phyloP scores from a whole-genome alignment of 2,329 filamentous ascomycete genomes.

The Exophiala lecanii-corni region DNA sequence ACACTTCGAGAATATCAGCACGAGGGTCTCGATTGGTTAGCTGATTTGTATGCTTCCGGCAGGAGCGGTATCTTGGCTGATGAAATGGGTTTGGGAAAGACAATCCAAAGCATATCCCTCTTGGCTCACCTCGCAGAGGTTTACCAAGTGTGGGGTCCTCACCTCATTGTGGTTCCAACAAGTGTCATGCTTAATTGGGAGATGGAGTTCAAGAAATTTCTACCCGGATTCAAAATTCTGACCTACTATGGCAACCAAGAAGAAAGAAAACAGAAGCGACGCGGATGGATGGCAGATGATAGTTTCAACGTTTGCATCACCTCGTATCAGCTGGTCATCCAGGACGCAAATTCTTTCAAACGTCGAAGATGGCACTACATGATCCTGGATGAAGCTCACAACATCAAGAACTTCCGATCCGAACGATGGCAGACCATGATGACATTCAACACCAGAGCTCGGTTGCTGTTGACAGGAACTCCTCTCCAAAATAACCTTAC shows the following conservation, averaged over 20 bases:
- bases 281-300: slow-evolving; percentile 89
- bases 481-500: slow-evolving; percentile 95
- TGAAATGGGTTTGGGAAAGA: slow-evolving; percentile 98
- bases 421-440: slow-evolving; percentile 94
- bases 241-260: slow-evolving; percentile 95
- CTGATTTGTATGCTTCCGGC: slow-evolving; percentile 82
- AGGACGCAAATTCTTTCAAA: slow-evolving; percentile 91
- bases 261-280: slow-evolving; percentile 83
- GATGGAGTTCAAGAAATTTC: slow-evolving; percentile 99
- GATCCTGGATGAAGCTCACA: slow-evolving; percentile 96
- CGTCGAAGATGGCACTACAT: slow-evolving; percentile 94
- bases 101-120: slow-evolving; percentile 93
- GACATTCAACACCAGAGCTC: slow-evolving; percentile 83
- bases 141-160: slow-evolving; percentile 90
- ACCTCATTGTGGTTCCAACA: slow-evolving; percentile 92
- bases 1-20: slow-evolving; percentile 94
- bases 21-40: slow-evolving; percentile 94
- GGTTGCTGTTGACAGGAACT: slow-evolving; percentile 86
- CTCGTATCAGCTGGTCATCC: slow-evolving; percentile 91
- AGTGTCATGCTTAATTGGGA: slow-evolving; percentile 99
- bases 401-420: slow-evolving; percentile 99
- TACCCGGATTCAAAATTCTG: slow-evolving; percentile 94
- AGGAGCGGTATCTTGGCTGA: slow-evolving; percentile 96
- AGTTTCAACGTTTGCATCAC: slow-evolving; percentile 97
- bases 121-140: slow-evolving; percentile 87